phyloP scores from a whole-genome alignment of 1,139 yeast genomes.

The Tardiomyces blankii region DNA sequence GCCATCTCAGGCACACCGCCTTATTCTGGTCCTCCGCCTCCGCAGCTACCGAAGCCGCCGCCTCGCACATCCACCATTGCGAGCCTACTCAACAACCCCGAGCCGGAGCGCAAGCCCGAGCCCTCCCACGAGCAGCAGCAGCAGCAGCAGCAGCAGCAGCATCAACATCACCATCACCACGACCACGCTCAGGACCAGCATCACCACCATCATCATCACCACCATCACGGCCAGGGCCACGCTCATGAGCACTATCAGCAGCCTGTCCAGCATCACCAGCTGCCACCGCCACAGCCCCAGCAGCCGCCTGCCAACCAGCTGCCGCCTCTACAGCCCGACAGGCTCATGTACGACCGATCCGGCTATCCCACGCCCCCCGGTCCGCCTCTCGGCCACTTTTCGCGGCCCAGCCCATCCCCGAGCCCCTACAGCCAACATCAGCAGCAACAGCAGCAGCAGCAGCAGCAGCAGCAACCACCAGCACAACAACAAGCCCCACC shows the following conservation, averaged over 20 bases:
- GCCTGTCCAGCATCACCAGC: conserved; percentile 2
- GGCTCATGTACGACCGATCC: not conserved
- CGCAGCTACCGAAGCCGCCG: conserved; percentile 13
- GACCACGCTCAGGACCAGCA: not conserved
- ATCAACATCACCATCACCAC: not conserved
- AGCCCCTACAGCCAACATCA: conserved; percentile 1
- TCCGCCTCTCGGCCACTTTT: not conserved
- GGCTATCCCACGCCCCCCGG: not conserved
- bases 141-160: conserved; percentile 2
- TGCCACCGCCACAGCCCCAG: not conserved
- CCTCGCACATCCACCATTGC: conserved; percentile 11
- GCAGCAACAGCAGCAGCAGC: conserved; percentile 4
- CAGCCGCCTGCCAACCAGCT: not conserved
- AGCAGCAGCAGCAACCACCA: conserved; percentile 5
- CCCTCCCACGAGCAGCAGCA: conserved; percentile 2
- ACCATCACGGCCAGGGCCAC: conserved; percentile 7
- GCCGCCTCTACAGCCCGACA: not conserved
- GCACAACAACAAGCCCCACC: too few relatives aligned
- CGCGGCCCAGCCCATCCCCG: not conserved
- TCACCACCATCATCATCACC: conserved; percentile 5
- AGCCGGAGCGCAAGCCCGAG: conserved; percentile 4
- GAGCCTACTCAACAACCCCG: conserved; percentile 11
- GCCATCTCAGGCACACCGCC: not conserved
- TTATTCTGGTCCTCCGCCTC: not conserved
- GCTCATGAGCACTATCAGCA: conserved; percentile 1